A percentile compares a stretch with the other conserved stretches of the same genome.
Evolutionary conservation across 2,329 filamentous ascomycete genomes (phyloP).

Genomic region (Cladosporium sp.): DNA sequence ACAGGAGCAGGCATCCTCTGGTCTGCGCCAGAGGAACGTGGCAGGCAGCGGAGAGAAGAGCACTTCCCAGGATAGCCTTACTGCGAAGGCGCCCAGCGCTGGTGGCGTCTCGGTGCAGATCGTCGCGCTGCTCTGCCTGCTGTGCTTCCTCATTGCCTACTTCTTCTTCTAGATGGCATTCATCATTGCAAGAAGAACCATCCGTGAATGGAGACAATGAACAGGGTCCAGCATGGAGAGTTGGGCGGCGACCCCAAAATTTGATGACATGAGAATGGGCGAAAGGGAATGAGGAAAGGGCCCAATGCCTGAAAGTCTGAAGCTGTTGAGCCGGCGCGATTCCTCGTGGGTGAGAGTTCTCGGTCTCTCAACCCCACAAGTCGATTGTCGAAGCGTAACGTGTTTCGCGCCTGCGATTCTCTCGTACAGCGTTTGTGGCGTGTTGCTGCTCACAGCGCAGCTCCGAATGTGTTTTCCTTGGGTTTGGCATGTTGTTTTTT

Average conservation of each 20-base stretch:
- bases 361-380: background rate
- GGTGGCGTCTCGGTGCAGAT: slow-evolving; percentile 86
- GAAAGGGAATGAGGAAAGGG: background rate
- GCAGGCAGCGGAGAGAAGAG: slow-evolving; percentile 23
- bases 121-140: slow-evolving; percentile 77
- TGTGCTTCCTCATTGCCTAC: slow-evolving; percentile 93
- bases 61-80: slow-evolving; percentile 25
- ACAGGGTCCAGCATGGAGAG: background rate
- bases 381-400: background rate
- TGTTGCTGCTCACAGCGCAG: background rate
- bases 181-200: background rate
- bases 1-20: slow-evolving; percentile 65
- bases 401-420: slow-evolving; percentile 7
- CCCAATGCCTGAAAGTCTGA: background rate
- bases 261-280: background rate
- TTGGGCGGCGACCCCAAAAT: background rate
- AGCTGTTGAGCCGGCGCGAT: background rate
- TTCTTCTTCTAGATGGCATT: slow-evolving; percentile 74
- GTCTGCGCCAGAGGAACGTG: slow-evolving; percentile 75
- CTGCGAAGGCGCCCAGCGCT: slow-evolving; percentile 20
- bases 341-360: background rate
- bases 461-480: background rate
- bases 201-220: background rate
- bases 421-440: background rate
- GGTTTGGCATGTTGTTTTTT: background rate